These are phyloP conservation scores for Taphrina deformans DNA, from an alignment of 1,139 yeast species.

Conservation along the genomic window DNA sequence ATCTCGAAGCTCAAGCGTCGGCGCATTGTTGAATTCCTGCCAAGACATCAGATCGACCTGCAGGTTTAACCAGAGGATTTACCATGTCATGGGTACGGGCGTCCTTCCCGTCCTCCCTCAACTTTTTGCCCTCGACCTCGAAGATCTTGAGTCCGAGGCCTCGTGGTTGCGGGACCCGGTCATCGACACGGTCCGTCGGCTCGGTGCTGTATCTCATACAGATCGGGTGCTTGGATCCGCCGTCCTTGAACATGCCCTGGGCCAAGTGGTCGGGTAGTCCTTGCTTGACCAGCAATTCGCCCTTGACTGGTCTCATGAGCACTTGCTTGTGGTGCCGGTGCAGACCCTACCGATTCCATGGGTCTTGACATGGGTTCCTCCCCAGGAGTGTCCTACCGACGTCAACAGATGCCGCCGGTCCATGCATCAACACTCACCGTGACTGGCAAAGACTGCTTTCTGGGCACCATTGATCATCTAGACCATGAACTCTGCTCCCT, in stretches of 20 bases:
- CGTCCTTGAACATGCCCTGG: constrained; percentile 9
- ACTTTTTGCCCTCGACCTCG: constrained; percentile 6
- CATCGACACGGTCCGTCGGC: not conserved
- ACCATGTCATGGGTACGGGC: constrained; percentile 2
- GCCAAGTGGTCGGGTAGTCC: constrained; percentile 6
- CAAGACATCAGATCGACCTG: too few relatives aligned
- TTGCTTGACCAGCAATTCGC: not conserved
- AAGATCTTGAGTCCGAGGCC: constrained; percentile 1
- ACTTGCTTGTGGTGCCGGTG: not conserved
- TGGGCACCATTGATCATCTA: constrained; percentile 14
- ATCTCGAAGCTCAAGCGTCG: constrained; percentile 7
- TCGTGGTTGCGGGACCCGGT: not conserved
- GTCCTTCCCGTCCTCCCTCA: not conserved
- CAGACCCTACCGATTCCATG: constrained; percentile 1
- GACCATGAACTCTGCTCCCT: not conserved
- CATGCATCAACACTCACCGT: not conserved
- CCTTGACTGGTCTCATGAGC: constrained; percentile 9
- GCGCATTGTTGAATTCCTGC: constrained; percentile 16
- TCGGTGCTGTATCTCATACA: constrained; percentile 1
- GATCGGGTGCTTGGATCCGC: not conserved
- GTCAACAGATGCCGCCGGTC: not conserved
- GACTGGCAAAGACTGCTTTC: constrained; percentile 3
- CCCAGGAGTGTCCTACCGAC: not conserved
- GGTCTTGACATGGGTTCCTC: constrained; percentile 15
- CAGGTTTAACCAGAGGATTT: not conserved